Evolutionary conservation across 2,329 filamentous ascomycete species (phyloP), one percentile per base, ranked within the genome.

Genomic region (Talaromyces verruculosus): DNA sequence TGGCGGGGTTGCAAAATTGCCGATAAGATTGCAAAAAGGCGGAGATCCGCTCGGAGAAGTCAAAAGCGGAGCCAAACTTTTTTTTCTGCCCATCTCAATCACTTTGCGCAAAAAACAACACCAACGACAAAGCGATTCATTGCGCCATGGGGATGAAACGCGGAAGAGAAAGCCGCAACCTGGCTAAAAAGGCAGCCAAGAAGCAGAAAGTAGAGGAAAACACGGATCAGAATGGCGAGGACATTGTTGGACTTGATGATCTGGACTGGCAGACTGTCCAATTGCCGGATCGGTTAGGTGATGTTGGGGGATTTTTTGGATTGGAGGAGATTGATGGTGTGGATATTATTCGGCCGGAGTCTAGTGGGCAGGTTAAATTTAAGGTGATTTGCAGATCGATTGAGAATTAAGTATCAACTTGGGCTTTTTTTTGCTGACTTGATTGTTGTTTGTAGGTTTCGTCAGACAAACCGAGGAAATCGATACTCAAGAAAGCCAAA

Each of bases 281-380:
- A 41, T 81, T 90, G 71, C 91, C 92, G 6, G 91, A 93, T 73
- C 88, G 90, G 74, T 83, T 93, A 71, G 88, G 94, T 55, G 92
- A 97, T 79, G 91, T 91, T n/a, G 93, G 96, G 69, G 95, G 95
- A 0, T 97, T 99, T 77, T 96, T 89, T 72, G 93, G 91, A 0
- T 81, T 99, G 1, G 93, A 99, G 73, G 93, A 98, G 73, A 89
- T 98, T 57, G 91, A 96, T 17, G 92, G 91, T 61, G 91, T 99
- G 1, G 91, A 97, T 35, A 84, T 99, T n/a, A 82, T 96, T 49
- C 87, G 85, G 68, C 80, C 83, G 28, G 84, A 89, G 35, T 88
- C 87, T 7, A 80, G 83, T 62, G 83, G 80, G 41, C 71, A 78
- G 43, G 64, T 83, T 47, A 74, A 76, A 64, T 83, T 81, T 68